A percentile compares a stretch with the other conserved stretches of the same genome.
Evolutionary conservation across 306 rosid species (phyloP).

Genomic region (Macrotyloma uniflorum): DNA sequence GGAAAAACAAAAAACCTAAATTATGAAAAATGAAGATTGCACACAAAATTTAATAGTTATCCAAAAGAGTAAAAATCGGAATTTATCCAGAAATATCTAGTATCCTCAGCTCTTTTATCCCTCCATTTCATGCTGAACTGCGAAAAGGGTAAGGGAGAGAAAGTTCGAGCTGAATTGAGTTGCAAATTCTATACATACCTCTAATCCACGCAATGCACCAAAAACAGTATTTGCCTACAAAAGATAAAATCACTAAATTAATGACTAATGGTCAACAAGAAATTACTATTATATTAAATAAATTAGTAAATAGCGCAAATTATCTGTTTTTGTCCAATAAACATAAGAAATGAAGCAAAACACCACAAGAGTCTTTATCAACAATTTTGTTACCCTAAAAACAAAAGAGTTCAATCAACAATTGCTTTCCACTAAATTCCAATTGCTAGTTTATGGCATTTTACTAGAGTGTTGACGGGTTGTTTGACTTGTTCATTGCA

Average conservation of each 20-base stretch:
- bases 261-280: background rate
- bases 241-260: conserved; percentile 21
- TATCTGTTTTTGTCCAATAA: conserved; percentile 13
- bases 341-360: conserved; percentile 25
- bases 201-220: conserved; percentile 59
- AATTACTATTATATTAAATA: background rate
- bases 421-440: background rate
- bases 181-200: conserved; percentile 43
- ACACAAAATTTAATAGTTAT: background rate
- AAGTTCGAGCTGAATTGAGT: background rate
- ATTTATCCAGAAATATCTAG: background rate
- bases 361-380: background rate
- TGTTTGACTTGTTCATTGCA: conserved; percentile 13
- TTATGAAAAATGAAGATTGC: background rate
- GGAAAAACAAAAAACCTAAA: background rate
- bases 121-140: background rate
- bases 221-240: conserved; percentile 53
- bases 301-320: background rate
- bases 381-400: background rate
- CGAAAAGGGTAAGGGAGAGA: background rate
- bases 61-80: background rate
- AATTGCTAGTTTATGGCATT: background rate
- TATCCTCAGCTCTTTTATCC: background rate
- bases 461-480: background rate
- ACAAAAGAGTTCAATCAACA: background rate